Conservation (phyloP, 1,139 yeast species). For the Zhuliangozyma blackwelliae region DNA sequence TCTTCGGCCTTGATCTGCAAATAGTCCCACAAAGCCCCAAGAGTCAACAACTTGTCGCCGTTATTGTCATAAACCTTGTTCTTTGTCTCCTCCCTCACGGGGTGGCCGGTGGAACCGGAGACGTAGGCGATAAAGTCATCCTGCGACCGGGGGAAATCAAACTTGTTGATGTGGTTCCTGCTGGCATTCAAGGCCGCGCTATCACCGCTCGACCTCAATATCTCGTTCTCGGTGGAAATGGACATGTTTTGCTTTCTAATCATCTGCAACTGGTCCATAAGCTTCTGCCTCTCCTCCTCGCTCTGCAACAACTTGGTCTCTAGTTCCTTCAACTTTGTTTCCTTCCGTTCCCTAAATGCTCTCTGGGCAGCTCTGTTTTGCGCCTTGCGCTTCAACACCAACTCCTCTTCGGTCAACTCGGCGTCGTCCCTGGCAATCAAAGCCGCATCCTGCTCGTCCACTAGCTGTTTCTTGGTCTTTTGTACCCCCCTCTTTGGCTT, state of each 20-base stretch:
- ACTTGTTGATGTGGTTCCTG: constrained; percentile 10
- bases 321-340: constrained; percentile 64
- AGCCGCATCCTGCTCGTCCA: constrained; percentile 37
- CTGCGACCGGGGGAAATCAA: constrained; percentile 36
- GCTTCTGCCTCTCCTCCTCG: constrained; percentile 52
- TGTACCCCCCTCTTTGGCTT: neutral
- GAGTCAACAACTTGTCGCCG: constrained; percentile 51
- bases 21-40: constrained; percentile 84
- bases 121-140: constrained; percentile 31
- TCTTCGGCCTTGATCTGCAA: constrained; percentile 46
- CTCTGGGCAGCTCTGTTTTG: constrained; percentile 89
- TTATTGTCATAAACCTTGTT: constrained; percentile 33
- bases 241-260: constrained; percentile 51
- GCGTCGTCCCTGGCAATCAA: constrained; percentile 39
- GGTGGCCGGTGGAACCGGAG: constrained; percentile 20
- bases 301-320: constrained; percentile 56
- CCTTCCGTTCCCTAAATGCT: constrained; percentile 85
- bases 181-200: neutral
- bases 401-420: constrained; percentile 44
- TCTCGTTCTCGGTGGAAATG: constrained; percentile 57
- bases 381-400: constrained; percentile 60
- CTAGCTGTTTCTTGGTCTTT: constrained; percentile 20
- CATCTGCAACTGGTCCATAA: constrained; percentile 51
- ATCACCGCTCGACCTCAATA: constrained; percentile 19
- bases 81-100: constrained; percentile 15